phyloP scores from a whole-genome alignment of 2,329 filamentous ascomycete genomes.

The Mariannaea elegans region DNA sequence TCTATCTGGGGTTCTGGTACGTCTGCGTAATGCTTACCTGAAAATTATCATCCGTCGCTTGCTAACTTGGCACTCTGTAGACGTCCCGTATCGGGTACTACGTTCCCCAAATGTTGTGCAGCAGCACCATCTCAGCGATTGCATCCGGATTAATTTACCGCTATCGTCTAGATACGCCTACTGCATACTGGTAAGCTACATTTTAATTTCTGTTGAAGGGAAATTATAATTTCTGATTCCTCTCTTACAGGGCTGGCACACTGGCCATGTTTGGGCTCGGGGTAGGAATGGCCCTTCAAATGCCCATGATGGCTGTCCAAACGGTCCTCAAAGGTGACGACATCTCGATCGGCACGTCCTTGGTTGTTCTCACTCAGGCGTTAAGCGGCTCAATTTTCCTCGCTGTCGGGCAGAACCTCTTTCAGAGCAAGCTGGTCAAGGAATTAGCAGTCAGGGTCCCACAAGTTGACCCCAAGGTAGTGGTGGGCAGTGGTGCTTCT shows the following conservation, averaged over 20 bases:
- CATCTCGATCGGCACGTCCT: constrained; percentile 24
- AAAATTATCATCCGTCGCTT: background rate
- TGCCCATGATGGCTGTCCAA: constrained; percentile 26
- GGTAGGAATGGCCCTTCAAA: constrained; percentile 19
- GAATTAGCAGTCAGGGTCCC: background rate
- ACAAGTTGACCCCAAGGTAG: background rate
- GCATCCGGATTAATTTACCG: constrained; percentile 17
- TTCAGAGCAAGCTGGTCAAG: constrained; percentile 22
- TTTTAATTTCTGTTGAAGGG: background rate
- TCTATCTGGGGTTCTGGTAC: constrained; percentile 1
- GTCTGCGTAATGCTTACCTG: background rate
- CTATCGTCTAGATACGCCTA: background rate
- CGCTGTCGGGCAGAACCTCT: constrained; percentile 26
- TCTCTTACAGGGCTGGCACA: constrained; percentile 9
- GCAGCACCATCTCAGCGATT: constrained; percentile 5
- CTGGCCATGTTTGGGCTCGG: constrained; percentile 25
- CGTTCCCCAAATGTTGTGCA: constrained; percentile 24
- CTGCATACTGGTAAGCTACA: background rate
- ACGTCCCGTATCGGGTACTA: constrained; percentile 24
- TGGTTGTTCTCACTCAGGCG: constrained; percentile 23
- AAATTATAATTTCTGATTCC: background rate
- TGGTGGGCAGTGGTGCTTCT: constrained; percentile 5
- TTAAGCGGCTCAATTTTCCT: constrained; percentile 28
- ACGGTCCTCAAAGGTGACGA: constrained; percentile 22
- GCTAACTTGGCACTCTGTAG: background rate